Base-by-base conservation (phyloP, 768 basidiomycete genomes). In the Gymnopilus dilepis region DNA sequence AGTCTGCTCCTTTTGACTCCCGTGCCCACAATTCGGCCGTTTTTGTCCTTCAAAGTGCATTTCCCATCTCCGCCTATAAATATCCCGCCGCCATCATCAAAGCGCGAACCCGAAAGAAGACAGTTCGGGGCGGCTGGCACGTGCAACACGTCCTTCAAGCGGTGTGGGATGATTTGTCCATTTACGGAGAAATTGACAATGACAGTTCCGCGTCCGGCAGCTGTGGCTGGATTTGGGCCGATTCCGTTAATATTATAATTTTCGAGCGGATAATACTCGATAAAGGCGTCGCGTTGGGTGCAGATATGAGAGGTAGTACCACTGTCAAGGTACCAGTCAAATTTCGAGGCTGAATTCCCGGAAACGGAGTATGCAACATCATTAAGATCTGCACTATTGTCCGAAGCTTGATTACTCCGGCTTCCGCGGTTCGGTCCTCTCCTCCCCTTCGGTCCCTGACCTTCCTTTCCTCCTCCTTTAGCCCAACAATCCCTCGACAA, bases 391-490 rank as follows among this genome's bases (percentile, higher is more conserved):
- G n/a, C n/a, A n/a, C n/a, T n/a, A n/a, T n/a, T n/a, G n/a, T n/a
- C n/a, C n/a, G n/a, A n/a, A n/a, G n/a, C n/a, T n/a, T n/a, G n/a
- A n/a, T n/a, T n/a, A n/a, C n/a, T n/a, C n/a, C n/a, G n/a, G n/a
- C n/a, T n/a, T n/a, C n/a, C 61, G n/a, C 60, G 47, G 43, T 71
- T 67, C 8, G 56, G 38, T n/a, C 56, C 61, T 45, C 42, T 62
- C 52, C 66, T 45, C 58, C 52, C 60, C 41, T 63, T 65, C 19
- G 66, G 72, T 30, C 64, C 66, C 52, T 78, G 73, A 0, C 77
- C 79, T 51, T 77, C 74, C 47, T 73, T 74, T 42, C 75, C 76
- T 41, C 77, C 76, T 4, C 79, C 78, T 45, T 74, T 73, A 2
- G 65, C 68, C 77, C 75, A 79, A 45, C 78, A 79, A 28, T 78